Evolutionary conservation across 1,284 basidiomycete species (phyloP), one percentile per base, ranked within the genome.

Genomic region (Ustilago curta): DNA sequence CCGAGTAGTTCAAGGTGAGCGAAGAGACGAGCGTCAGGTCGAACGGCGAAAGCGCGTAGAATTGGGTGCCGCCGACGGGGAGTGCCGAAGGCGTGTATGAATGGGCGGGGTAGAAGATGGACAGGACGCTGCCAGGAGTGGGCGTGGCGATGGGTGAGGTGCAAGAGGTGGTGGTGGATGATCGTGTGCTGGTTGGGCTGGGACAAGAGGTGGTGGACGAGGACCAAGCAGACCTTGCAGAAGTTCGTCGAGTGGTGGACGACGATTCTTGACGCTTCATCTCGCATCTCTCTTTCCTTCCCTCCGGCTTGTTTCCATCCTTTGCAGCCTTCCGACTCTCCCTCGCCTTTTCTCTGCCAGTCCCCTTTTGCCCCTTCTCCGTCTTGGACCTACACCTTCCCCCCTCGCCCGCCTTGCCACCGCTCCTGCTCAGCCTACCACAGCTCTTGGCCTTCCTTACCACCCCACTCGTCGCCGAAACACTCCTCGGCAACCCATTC

Each of bases 81-180:
- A 87, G 7, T 84, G 40, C 54, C 9, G 63, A 66, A 1, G 69
- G 69, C 1, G 69, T 59, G 42, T 71, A 66, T 2, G 69, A 71
- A 16, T 44, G 87, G 9, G 88, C 90, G 40, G 92, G 71, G 8
- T 70, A 69, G 16, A 63, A 53, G 19, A 64, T 64, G 7, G 45
- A 27, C 2, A 59, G 43, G 2, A 50, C 55, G 25, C 48, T 58
- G 18, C 31, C 58, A 7, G 45, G 27, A 3, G 29, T 56, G 4
- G 37, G 39, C 18, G 21, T 18, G 12, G 47, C 11, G 11, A 49
- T 16, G 23, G 49, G 16, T 39, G 27, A 37, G 31, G 40, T 32
- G 2, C 48, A 47, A 25, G 19, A 12, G 12, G 42, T 16, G 39
- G 39, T 11, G 39, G 50, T 43, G 48, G 3, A 7, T 27, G 49